phyloP scores from a whole-genome alignment of 352 stramenopile genomes.

The Pythium brachiatum region DNA sequence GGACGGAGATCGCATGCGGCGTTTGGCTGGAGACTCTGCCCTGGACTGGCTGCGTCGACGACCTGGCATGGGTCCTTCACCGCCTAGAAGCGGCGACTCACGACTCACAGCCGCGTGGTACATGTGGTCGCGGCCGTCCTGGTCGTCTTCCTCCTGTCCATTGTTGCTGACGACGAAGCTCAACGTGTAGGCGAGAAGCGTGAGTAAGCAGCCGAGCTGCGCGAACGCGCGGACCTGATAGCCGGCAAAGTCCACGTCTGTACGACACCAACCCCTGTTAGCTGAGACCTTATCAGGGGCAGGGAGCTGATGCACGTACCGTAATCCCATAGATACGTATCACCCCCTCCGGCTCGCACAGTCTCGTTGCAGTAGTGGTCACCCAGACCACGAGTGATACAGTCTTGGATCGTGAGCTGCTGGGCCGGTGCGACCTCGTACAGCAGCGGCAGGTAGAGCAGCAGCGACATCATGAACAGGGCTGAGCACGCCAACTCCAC shows the following conservation, averaged over 20 bases:
- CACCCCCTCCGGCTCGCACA: slow-evolving; percentile 38
- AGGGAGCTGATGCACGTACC: too few relatives aligned
- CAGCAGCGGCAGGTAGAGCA: slow-evolving; percentile 54
- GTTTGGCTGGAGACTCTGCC: slow-evolving; percentile 9
- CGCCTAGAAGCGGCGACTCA: neutral
- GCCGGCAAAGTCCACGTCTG: slow-evolving; percentile 44
- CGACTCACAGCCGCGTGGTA: slow-evolving; percentile 15
- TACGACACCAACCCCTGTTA: neutral
- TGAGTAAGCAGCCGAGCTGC: slow-evolving; percentile 54
- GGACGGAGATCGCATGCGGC: slow-evolving; percentile 18
- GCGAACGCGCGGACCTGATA: slow-evolving; percentile 58
- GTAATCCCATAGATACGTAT: slow-evolving; percentile 63
- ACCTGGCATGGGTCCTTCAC: neutral
- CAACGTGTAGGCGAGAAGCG: slow-evolving; percentile 49
- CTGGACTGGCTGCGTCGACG: slow-evolving; percentile 16
- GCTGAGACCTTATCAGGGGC: neutral
- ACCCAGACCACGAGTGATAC: slow-evolving; percentile 35
- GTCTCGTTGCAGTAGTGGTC: slow-evolving; percentile 54
- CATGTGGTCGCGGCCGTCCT: slow-evolving; percentile 23
- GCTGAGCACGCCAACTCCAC: slow-evolving; percentile 46
- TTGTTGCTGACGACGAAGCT: slow-evolving; percentile 57
- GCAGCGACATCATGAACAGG: slow-evolving; percentile 45
- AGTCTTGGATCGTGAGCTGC: slow-evolving; percentile 44
- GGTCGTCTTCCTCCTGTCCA: slow-evolving; percentile 26
- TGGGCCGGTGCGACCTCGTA: slow-evolving; percentile 34